Percentiles rank a stretch among this genome's conserved stretches.
Evolutionary conservation across 2,329 filamentous ascomycete genomes (phyloP).

Genomic region (Penicillium sp.): DNA sequence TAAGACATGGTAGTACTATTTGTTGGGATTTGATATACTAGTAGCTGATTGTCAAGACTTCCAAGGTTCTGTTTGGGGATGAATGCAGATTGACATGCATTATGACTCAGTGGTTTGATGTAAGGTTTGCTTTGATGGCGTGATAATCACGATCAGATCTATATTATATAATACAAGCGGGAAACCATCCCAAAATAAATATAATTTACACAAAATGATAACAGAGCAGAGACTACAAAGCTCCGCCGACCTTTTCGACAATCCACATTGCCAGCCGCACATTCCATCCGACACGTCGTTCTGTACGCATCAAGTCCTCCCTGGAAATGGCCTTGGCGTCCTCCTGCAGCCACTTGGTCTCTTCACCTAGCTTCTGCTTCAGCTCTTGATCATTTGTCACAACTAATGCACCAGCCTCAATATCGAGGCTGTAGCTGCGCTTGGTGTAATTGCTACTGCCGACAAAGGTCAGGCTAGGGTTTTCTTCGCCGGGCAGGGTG

Average conservation of each 20-base stretch:
- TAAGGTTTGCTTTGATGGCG: neutral
- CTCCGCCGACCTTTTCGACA: constrained; percentile 81
- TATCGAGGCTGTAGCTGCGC: constrained; percentile 86
- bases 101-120: neutral
- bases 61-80: neutral
- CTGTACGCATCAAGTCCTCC: constrained; percentile 78
- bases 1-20: neutral
- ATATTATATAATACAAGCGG: constrained; percentile 14
- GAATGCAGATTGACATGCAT: neutral
- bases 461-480: constrained; percentile 79
- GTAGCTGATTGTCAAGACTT: too few relatives aligned
- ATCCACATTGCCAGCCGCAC: constrained; percentile 94
- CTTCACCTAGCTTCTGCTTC: constrained; percentile 73
- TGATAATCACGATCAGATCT: neutral
- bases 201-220: constrained; percentile 2
- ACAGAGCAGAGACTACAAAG: constrained; percentile 61
- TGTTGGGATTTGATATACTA: too few relatives aligned
- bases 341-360: constrained; percentile 79
- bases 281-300: constrained; percentile 81
- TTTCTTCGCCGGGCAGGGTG: constrained; percentile 61
- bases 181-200: neutral
- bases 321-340: constrained; percentile 70
- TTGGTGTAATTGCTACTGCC: constrained; percentile 97
- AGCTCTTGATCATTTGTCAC: constrained; percentile 77
- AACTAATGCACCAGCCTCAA: constrained; percentile 86